Conservation (phyloP, 208 protist genomes). For the Wallacemonas sp. region DNA sequence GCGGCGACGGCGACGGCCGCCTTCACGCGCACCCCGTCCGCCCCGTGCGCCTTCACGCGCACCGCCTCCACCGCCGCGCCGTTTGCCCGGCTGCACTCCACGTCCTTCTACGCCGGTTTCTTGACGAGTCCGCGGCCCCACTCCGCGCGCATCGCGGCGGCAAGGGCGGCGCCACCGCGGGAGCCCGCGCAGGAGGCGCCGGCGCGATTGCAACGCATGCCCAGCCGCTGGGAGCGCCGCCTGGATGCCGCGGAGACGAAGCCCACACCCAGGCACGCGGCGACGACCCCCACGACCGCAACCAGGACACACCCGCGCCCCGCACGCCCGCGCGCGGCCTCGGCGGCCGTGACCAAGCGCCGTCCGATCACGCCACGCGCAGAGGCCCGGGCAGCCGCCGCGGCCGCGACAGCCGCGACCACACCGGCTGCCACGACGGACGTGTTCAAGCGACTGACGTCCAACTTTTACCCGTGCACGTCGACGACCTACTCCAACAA, state of each 20-base stretch:
- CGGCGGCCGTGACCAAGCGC: neutral
- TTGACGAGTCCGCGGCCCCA: neutral
- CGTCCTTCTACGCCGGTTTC: neutral
- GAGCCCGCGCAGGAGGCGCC: neutral
- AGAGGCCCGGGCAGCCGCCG: neutral
- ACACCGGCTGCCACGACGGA: neutral
- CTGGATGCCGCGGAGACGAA: neutral
- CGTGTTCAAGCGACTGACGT: slow-evolving; percentile 48
- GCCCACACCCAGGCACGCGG: neutral
- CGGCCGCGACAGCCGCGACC: neutral
- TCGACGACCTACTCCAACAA: slow-evolving; percentile 13
- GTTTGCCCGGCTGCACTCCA: slow-evolving; percentile 11
- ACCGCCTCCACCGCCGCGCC: neutral
- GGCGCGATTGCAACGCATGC: slow-evolving; percentile 1
- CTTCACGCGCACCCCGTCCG: slow-evolving; percentile 11
- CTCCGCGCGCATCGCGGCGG: neutral
- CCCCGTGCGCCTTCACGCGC: slow-evolving; percentile 11
- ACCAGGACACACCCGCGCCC: neutral
- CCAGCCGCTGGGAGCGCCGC: slow-evolving; percentile 6
- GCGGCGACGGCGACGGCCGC: slow-evolving; percentile 1
- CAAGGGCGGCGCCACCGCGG: neutral
- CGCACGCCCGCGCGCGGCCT: neutral
- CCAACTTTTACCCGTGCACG: slow-evolving; percentile 40
- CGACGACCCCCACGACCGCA: neutral
- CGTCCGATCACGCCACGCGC: slow-evolving; percentile 6